Base-by-base conservation (phyloP, 352 stramenopile genomes). In the Pythium aristosporum region DNA sequence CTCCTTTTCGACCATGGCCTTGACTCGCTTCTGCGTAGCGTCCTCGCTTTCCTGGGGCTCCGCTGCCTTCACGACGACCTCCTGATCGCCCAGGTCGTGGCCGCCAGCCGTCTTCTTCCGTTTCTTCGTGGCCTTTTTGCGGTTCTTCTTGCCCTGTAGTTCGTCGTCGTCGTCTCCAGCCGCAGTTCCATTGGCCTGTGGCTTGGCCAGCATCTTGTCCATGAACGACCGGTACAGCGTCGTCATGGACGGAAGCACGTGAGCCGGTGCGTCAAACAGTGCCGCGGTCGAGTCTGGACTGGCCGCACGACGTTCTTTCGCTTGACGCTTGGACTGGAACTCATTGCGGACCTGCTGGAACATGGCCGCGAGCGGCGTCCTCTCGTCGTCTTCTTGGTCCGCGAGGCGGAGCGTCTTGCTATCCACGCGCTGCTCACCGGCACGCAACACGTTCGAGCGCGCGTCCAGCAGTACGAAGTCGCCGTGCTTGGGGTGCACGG, bases 181-280 rank as follows among this genome's bases (percentile, higher is more conserved):
- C 25, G 25, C 25, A 30, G 5, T 5, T 6, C n/a, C 61, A 6
- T 57, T 59, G 0, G 52, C 59, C 21, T 81, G 73, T 5, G 82
- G 69, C 62, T 93, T 92, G 8, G 78, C 72, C 51, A 96, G 72
- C 80, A 96, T 92, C 65, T 83, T 88, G 64, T 96, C 87, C 85
- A 96, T 91, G 62, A 93, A 96, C 46, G 82, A 89, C 4, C 82
- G 72, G 70, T 94, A 96, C 41, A 96, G 68, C 32, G 82, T 77
- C 44, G 84, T 88, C 77, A 95, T 91, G 15, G 85, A 90, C 48
- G 87, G 87, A 58, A 95, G 61, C 43, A 94, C 87, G 69, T 96
- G 87, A 15, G 80, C 80, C 11, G 87, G 85, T 8, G 85, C 87
- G 30, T 92, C 81, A 66, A 96, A 94, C 58, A 96, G 70, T 28